These are phyloP conservation scores for Cucurbita argyrosperma DNA, from an alignment of 306 rosid species.

Conservation along the genomic window DNA sequence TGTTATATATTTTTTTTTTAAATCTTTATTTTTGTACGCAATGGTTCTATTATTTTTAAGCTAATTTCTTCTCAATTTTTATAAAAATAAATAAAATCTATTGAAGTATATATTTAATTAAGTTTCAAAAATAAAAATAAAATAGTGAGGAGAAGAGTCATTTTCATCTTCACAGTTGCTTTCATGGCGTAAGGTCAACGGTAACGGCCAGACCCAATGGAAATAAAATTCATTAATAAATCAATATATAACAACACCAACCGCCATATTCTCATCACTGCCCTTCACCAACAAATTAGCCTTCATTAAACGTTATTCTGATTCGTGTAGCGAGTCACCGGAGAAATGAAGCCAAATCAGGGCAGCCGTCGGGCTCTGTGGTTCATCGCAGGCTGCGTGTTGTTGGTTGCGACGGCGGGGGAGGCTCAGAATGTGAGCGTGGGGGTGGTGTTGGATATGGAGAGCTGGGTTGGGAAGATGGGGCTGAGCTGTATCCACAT, in stretches of 20 bases:
- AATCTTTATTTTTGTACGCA: background rate
- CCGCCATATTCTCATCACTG: background rate
- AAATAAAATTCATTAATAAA: background rate
- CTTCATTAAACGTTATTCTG: background rate
- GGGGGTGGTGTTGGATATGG: conserved; percentile 15
- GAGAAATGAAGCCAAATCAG: background rate
- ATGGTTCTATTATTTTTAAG: too few relatives aligned
- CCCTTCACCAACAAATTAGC: background rate
- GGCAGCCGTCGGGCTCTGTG: background rate
- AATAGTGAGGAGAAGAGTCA: background rate
- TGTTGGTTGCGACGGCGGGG: background rate
- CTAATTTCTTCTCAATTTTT: too few relatives aligned
- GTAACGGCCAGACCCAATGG: background rate
- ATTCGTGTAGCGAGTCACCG: background rate
- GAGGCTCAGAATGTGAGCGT: conserved; percentile 12
- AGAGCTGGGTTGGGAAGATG: conserved; percentile 8
- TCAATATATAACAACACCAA: background rate
- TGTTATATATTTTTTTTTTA: background rate
- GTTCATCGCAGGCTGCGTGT: background rate
- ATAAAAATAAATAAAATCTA: too few relatives aligned
- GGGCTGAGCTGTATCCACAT: conserved; percentile 23
- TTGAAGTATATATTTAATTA: too few relatives aligned
- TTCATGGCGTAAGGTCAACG: background rate
- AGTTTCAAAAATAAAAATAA: background rate
- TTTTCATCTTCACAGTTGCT: background rate